Evolutionary conservation across 1,284 basidiomycete genomes (phyloP).

Genomic region (Ustilago curta): DNA sequence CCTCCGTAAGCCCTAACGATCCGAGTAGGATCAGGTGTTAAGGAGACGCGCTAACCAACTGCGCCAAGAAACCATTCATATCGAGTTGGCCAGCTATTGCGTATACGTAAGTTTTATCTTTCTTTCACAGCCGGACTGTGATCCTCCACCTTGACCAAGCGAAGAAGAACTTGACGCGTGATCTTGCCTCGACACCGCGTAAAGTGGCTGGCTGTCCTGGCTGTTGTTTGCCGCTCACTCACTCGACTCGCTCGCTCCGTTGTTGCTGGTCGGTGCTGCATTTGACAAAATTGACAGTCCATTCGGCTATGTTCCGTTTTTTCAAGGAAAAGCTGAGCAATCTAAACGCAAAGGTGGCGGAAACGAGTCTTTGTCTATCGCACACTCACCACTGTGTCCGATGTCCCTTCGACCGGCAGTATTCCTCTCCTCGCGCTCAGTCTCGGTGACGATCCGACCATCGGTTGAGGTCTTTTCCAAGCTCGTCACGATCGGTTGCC

Average conservation of each 20-base stretch:
- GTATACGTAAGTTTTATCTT: not conserved
- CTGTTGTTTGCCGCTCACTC: too few species aligned
- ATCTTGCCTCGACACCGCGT: constrained; percentile 1
- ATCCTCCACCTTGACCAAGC: not conserved
- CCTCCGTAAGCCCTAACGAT: constrained; percentile 56
- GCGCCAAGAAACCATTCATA: constrained; percentile 46
- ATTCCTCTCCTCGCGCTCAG: too few species aligned
- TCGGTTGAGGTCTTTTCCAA: not conserved
- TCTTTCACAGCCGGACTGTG: accelerated
- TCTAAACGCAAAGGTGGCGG: constrained; percentile 4
- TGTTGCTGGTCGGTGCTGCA: not conserved
- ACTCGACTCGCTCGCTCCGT: not conserved
- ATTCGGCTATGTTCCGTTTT: constrained; percentile 2
- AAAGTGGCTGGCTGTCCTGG: not conserved
- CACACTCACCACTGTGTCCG: not conserved
- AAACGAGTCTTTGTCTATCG: not conserved
- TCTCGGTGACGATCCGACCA: not conserved
- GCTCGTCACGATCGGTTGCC: too few species aligned
- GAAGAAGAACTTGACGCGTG: constrained; percentile 9
- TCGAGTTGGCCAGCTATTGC: not conserved
- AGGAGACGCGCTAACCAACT: constrained; percentile 59
- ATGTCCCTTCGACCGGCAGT: not conserved
- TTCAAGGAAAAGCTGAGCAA: constrained; percentile 25
- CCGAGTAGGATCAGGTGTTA: constrained; percentile 42
- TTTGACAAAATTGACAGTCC: not conserved